Evolutionary conservation across 2,329 filamentous ascomycete species (phyloP).

Genomic region (Aspergillus sp.): DNA sequence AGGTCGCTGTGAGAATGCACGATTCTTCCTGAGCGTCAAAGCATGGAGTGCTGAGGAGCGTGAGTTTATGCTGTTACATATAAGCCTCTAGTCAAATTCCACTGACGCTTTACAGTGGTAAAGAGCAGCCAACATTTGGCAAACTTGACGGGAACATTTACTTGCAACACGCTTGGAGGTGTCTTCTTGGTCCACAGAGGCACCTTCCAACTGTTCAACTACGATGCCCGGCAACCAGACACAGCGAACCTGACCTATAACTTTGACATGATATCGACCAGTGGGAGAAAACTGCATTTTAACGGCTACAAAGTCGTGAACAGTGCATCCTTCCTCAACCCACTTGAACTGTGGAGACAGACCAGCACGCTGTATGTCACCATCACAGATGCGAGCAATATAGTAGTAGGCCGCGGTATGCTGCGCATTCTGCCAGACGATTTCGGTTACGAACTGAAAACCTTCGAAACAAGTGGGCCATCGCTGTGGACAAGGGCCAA

Average conservation of each 20-base stretch:
- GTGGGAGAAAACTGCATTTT: background rate
- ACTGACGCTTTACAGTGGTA: background rate
- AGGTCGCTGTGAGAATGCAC: conserved; percentile 1
- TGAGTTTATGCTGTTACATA: background rate
- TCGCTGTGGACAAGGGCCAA: background rate
- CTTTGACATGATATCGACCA: background rate
- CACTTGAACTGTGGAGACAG: background rate
- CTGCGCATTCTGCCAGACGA: background rate
- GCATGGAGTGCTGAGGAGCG: conserved; percentile 5
- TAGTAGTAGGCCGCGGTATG: background rate
- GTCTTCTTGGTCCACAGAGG: background rate
- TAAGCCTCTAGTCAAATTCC: background rate
- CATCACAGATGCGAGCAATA: background rate
- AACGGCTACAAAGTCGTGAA: conserved; percentile 6
- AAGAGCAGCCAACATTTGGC: background rate
- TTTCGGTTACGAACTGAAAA: background rate
- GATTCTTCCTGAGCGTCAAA: conserved; percentile 5
- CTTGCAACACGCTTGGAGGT: conserved; percentile 1
- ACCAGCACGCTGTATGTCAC: conserved; percentile 3
- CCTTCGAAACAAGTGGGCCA: background rate
- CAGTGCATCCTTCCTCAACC: conserved; percentile 1
- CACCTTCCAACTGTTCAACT: conserved; percentile 5
- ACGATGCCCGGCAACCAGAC: conserved; percentile 5
- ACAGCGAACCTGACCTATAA: conserved; percentile 6
- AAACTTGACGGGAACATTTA: conserved; percentile 3